Evolutionary conservation across 768 basidiomycete species (phyloP).

Genomic region (Polyporus arcularius): DNA sequence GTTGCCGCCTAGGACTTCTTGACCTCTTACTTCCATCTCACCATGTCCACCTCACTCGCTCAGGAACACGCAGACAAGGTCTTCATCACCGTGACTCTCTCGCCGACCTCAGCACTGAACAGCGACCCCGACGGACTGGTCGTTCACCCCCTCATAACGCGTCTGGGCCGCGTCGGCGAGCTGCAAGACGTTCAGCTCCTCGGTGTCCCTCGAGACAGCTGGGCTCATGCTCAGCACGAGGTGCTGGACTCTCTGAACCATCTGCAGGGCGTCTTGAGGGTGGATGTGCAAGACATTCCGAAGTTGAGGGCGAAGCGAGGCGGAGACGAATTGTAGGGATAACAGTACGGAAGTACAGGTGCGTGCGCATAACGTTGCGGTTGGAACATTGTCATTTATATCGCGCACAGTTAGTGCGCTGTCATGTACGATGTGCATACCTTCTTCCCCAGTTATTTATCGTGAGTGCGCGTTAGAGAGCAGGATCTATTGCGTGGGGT

Average conservation of each 20-base stretch:
- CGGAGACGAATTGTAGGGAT: slow-evolving; percentile 32
- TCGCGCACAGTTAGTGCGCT: too few species aligned
- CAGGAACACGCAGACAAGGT: slow-evolving; percentile 42
- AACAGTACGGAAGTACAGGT: background rate
- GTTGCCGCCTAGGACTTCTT: background rate
- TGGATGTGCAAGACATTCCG: slow-evolving; percentile 40
- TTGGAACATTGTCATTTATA: too few species aligned
- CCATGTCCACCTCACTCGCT: slow-evolving; percentile 26
- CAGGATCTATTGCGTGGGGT: too few species aligned
- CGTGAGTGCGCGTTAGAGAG: too few species aligned
- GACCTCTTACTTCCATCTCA: slow-evolving; percentile 4
- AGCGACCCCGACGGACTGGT: slow-evolving; percentile 34
- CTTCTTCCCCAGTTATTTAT: too few species aligned
- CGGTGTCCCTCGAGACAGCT: slow-evolving; percentile 41
- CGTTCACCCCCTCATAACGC: slow-evolving; percentile 36
- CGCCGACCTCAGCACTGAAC: slow-evolving; percentile 35
- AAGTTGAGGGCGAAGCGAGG: slow-evolving; percentile 38
- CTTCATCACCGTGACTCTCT: slow-evolving; percentile 46
- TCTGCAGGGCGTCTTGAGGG: slow-evolving; percentile 33
- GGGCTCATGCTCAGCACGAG: slow-evolving; percentile 35
- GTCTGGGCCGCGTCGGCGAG: slow-evolving; percentile 44
- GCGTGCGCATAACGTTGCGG: too few species aligned
- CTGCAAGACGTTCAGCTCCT: slow-evolving; percentile 48
- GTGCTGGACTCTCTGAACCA: slow-evolving; percentile 34
- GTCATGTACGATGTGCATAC: too few species aligned